A percentile compares a stretch with the other conserved stretches of the same genome.
Conservation (phyloP, 1,139 yeast species). For the Geotrichum macrosporum region DNA sequence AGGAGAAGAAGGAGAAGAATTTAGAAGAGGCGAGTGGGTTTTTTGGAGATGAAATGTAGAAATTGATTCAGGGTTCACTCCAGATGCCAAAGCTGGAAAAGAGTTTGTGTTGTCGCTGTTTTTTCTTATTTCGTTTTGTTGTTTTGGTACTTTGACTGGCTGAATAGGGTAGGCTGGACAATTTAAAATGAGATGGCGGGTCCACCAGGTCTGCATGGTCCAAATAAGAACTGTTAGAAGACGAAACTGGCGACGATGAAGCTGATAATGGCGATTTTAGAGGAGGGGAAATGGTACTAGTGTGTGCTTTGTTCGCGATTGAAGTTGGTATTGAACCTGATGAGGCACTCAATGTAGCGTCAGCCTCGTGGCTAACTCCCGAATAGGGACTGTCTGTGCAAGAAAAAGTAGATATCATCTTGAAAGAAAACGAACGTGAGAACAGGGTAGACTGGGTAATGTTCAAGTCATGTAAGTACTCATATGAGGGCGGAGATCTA, state of each 20-base stretch:
- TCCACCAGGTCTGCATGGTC: background rate
- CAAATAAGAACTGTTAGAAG: constrained; percentile 1
- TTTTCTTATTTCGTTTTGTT: no score
- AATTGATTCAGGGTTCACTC: constrained; percentile 1
- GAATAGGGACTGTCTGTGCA: constrained; percentile 7
- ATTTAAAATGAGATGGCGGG: constrained; percentile 10
- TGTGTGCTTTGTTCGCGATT: background rate
- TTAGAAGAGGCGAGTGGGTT: background rate
- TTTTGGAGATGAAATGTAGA: background rate
- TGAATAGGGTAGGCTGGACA: constrained; percentile 2
- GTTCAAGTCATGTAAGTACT: no score
- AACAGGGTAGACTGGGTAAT: no score
- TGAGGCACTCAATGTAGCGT: background rate
- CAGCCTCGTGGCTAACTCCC: background rate
- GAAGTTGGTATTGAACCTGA: background rate
- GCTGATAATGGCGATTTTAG: background rate
- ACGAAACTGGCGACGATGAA: background rate
- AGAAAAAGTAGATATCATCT: constrained; percentile 7
- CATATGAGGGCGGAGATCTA: no score
- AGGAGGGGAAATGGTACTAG: background rate
- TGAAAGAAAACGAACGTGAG: no score
- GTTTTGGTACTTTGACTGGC: constrained; percentile 9
- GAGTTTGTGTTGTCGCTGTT: background rate
- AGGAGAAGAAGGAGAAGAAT: background rate
- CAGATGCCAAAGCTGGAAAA: constrained; percentile 3